A percentile compares a stretch with the other conserved stretches of the same genome.
phyloP scores from a whole-genome alignment of 116 monocot species.

The Iris pallida region DNA sequence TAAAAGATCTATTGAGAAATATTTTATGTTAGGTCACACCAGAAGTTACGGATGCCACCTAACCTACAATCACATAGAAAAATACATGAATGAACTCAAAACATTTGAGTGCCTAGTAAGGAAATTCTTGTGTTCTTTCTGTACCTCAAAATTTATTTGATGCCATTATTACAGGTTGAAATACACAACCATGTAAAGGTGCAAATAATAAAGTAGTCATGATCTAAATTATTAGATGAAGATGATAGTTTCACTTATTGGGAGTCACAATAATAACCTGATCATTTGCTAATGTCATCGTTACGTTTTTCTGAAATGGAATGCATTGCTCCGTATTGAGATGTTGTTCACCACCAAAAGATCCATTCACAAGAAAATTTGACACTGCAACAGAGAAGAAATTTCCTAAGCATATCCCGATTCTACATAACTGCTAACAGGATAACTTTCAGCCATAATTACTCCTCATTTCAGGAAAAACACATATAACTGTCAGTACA shows the following conservation, averaged over 20 bases:
- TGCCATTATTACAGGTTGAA: neutral
- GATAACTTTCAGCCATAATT: neutral
- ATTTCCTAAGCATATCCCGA: constrained; percentile 16
- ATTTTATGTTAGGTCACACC: neutral
- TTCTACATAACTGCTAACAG: neutral
- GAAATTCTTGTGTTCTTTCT: too few relatives aligned
- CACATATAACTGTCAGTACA: neutral
- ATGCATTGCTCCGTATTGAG: constrained; percentile 54
- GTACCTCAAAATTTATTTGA: neutral
- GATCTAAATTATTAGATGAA: neutral
- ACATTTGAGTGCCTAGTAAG: too few relatives aligned
- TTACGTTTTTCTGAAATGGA: constrained; percentile 71
- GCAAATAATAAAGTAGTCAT: constrained; percentile 1
- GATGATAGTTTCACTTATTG: neutral
- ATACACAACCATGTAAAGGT: neutral
- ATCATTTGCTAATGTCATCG: constrained; percentile 62
- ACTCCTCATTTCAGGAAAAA: neutral
- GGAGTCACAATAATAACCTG: constrained; percentile 42
- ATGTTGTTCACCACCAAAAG: constrained; percentile 31
- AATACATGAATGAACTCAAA: neutral
- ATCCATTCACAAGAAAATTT: constrained; percentile 45
- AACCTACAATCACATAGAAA: neutral
- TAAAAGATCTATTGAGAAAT: neutral
- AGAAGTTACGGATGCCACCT: neutral
- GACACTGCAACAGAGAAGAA: constrained; percentile 53